A percentile compares a stretch with the other conserved stretches of the same genome.
These are phyloP conservation scores for Gentiana dahurica DNA, from an alignment of 257 asterid genomes.

Conservation along the genomic window DNA sequence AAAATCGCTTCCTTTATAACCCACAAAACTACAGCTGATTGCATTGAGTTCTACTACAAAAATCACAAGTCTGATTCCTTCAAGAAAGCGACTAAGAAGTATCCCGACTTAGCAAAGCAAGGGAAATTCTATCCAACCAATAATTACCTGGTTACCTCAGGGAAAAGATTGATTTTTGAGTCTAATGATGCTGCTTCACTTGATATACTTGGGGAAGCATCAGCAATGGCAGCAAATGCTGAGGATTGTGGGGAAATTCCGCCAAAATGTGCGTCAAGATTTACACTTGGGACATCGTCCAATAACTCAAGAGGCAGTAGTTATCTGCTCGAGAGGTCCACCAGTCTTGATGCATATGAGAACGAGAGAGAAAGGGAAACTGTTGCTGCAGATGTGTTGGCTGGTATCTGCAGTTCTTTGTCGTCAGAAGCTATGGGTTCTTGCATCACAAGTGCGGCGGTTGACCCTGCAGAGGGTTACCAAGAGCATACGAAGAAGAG, in stretches of 20 bases:
- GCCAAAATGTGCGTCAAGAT: conserved; percentile 36
- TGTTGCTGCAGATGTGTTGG: conserved; percentile 93
- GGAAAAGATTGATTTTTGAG: conserved; percentile 79
- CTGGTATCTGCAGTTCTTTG: conserved; percentile 89
- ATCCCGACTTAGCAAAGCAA: conserved; percentile 20
- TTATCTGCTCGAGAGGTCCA: conserved; percentile 33
- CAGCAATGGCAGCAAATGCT: conserved; percentile 57
- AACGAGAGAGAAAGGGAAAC: conserved; percentile 47
- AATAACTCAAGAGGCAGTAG: conserved; percentile 31
- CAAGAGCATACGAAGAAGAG: conserved; percentile 38
- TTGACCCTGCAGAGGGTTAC: conserved; percentile 53
- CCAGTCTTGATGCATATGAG: conserved; percentile 40
- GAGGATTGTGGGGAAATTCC: conserved; percentile 34
- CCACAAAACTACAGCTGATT: conserved; percentile 78
- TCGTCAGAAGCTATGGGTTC: conserved; percentile 98
- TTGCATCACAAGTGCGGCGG: conserved; percentile 73
- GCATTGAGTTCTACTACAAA: conserved; percentile 92
- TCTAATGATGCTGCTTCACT: conserved; percentile 62
- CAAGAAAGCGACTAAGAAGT: conserved; percentile 40
- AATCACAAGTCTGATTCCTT: conserved; percentile 82
- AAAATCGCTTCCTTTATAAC: conserved; percentile 74
- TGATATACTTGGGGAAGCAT: conserved; percentile 73
- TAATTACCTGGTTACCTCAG: conserved; percentile 61
- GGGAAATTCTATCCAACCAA: conserved; percentile 38
- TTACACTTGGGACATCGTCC: conserved; percentile 26